Evolutionary conservation across 495 filamentous ascomycete species (phyloP), one percentile per base, ranked within the genome.

Genomic region (Hypoxylon subgilvum): DNA sequence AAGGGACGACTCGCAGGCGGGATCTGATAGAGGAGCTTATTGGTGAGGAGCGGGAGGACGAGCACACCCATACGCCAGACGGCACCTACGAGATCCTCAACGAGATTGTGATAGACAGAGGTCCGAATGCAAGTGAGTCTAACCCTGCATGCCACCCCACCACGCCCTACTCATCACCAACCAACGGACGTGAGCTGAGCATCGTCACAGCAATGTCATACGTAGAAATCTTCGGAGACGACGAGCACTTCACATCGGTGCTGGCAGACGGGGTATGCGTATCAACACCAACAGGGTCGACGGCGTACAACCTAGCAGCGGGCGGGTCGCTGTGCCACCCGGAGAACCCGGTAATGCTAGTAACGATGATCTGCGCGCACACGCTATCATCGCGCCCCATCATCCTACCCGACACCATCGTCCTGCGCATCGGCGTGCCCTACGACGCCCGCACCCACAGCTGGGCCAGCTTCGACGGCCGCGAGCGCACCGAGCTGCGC

Each of bases 401-500:
- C 68, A 92, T 98, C 55, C 79, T 98, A 1, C 93, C 92, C 6
- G 94, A 98, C 67, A 96, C 92, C 0, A 93, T 97, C 47, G 90
- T 97, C 1, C 78, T 98, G 46, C 85, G 94, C 1, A 78, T 96
- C 36, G 93, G 91, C 8, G 95, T 98, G 22, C 94, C 94, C 0
- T 96, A 96, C 67, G 87, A 96, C 72, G 89, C 91, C 4, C 80
- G 94, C 16, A 89, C 92, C 10, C 87, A 84, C 57, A 91, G 87
- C 40, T 98, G 95, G 95, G 95, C 92, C 30, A 96, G 91, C 70
- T 98, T 98, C 74, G 94, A 98, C 69, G 94, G 94, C 7, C 84
- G 91, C 67, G 90, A 96, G 72, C 85, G 91, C 59, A 76, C 96
- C 34, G 94, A 97, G 76, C 75, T 98, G 50, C 75, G 79, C 35